Conservation (phyloP, 345 rosid genomes). For the Brassica juncea region DNA sequence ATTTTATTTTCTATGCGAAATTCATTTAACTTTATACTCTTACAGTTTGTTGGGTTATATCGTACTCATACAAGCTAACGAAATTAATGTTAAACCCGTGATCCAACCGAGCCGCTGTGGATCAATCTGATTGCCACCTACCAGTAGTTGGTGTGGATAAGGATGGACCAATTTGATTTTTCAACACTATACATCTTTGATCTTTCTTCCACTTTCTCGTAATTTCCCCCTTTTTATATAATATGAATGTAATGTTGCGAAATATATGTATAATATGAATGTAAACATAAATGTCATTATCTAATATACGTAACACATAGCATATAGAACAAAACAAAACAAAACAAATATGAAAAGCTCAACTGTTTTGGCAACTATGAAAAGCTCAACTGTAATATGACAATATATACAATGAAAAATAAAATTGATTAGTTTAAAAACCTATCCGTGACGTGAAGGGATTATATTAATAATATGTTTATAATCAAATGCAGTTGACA, state of each 20-base stretch:
- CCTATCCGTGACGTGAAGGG: constrained; percentile 17
- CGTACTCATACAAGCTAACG: neutral
- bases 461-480: constrained; percentile 7
- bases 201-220: neutral
- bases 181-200: neutral
- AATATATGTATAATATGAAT: too few species aligned
- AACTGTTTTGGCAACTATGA: neutral
- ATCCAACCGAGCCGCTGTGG: constrained; percentile 15
- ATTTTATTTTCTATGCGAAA: constrained; percentile 2
- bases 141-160: constrained; percentile 37
- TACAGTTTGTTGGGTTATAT: neutral
- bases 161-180: constrained; percentile 34
- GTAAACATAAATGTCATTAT: constrained; percentile 17
- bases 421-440: neutral
- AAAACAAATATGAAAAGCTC: neutral
- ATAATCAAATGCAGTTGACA: neutral
- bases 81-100: constrained; percentile 12
- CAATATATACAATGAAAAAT: neutral
- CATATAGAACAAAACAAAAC: constrained; percentile 15
- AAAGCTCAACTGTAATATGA: neutral
- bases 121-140: constrained; percentile 29
- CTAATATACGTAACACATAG: constrained; percentile 20
- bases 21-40: neutral
- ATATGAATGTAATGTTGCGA: neutral
- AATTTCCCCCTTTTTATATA: neutral